Evolutionary conservation across 2,329 filamentous ascomycete genomes (phyloP).

Genomic region (Chaetomiaceae sp.): DNA sequence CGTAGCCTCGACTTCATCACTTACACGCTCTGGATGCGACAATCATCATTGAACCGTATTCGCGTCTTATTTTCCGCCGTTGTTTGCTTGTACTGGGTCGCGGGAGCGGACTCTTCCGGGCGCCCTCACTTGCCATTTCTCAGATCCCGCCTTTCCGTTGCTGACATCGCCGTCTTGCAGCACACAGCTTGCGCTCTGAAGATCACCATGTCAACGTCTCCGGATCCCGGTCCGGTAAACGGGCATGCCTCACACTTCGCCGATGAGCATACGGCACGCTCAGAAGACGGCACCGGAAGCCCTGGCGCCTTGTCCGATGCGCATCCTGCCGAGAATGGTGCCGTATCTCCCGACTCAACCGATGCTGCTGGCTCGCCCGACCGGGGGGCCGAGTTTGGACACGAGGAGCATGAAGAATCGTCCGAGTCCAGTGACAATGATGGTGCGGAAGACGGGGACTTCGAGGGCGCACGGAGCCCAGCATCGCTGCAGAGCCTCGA

Average conservation of each 20-base stretch:
- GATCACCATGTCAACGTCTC: slow-evolving; percentile 58
- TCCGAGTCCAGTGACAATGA: slow-evolving; percentile 47
- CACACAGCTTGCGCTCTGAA: slow-evolving; percentile 56
- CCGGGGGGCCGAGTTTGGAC: slow-evolving; percentile 35
- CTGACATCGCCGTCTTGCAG: slow-evolving; percentile 47
- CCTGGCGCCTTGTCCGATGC: slow-evolving; percentile 74
- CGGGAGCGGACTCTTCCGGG: slow-evolving; percentile 27
- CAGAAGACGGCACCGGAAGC: slow-evolving; percentile 45
- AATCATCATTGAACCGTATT: slow-evolving; percentile 31
- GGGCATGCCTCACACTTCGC: slow-evolving; percentile 55
- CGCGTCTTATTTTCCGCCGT: slow-evolving; percentile 20
- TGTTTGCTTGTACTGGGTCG: slow-evolving; percentile 30
- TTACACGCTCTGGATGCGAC: slow-evolving; percentile 39
- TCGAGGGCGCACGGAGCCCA: slow-evolving; percentile 61
- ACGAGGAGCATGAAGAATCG: slow-evolving; percentile 40
- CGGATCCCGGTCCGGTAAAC: slow-evolving; percentile 58
- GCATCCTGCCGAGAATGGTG: slow-evolving; percentile 44
- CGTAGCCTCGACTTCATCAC: slow-evolving; percentile 46
- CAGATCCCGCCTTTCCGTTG: slow-evolving; percentile 27
- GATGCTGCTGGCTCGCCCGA: slow-evolving; percentile 33
- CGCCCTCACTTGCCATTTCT: slow-evolving; percentile 18
- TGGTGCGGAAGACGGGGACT: slow-evolving; percentile 65
- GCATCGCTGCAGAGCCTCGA: slow-evolving; percentile 43
- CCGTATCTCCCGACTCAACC: slow-evolving; percentile 39
- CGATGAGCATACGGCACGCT: slow-evolving; percentile 37